Evolutionary conservation across 768 basidiomycete genomes (phyloP).

Genomic region (Collybia nuda): DNA sequence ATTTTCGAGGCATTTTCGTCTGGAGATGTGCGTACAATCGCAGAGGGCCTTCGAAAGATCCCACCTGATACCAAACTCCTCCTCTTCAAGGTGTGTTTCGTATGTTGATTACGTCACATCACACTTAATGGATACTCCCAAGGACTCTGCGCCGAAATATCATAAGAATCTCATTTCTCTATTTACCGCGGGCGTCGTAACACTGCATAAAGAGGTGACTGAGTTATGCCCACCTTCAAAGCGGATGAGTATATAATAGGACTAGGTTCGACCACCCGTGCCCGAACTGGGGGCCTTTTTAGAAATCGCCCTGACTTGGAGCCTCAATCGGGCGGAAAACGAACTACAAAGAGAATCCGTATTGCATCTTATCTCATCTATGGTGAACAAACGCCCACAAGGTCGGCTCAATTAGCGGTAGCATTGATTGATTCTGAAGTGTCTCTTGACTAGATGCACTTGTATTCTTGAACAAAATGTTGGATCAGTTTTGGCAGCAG

Average conservation of each 20-base stretch:
- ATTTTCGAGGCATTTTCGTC: conserved; percentile 56
- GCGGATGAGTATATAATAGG: too few relatives aligned
- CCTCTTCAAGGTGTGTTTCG: conserved; percentile 49
- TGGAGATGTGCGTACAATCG: conserved; percentile 51
- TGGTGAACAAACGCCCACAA: conserved; percentile 77
- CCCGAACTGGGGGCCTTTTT: conserved; percentile 51
- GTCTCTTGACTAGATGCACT: conserved; percentile 37
- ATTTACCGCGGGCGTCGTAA: conserved; percentile 64
- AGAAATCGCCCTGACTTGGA: conserved; percentile 58
- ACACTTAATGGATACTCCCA: conserved; percentile 1
- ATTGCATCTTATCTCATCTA: conserved; percentile 56
- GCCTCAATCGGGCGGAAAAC: conserved; percentile 44
- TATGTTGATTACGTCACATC: conserved; percentile 8
- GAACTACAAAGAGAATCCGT: conserved; percentile 54
- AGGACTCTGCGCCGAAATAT: conserved; percentile 41
- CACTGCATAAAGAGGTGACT: conserved; percentile 70
- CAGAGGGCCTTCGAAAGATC: conserved; percentile 56
- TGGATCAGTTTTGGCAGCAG: conserved; percentile 48
- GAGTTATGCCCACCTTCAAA: conserved; percentile 10
- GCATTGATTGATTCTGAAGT: background rate
- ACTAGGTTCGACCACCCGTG: conserved; percentile 54
- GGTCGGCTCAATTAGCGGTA: conserved; percentile 42
- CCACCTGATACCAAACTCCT: conserved; percentile 35
- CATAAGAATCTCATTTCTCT: conserved; percentile 69
- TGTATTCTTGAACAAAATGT: conserved; percentile 40